These are phyloP conservation scores for Austroboletus eburneus DNA, from an alignment of 768 basidiomycete species.

Conservation along the genomic window DNA sequence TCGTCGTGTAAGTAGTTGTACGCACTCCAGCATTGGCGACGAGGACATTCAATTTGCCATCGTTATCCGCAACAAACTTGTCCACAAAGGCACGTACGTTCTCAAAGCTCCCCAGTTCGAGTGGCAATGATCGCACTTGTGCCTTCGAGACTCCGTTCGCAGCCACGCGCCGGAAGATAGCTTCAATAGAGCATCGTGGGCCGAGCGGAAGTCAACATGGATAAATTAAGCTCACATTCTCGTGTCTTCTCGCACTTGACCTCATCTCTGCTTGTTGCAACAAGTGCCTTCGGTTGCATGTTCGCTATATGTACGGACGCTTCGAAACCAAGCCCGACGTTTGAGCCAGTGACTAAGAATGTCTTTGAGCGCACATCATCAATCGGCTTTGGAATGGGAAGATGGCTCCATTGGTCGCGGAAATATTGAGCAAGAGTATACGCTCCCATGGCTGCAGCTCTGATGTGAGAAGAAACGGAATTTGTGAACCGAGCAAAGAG, in stretches of 20 bases:
- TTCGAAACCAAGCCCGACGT: conserved; percentile 36
- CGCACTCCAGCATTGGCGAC: conserved; percentile 31
- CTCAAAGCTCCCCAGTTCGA: conserved; percentile 33
- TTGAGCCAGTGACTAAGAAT: conserved; percentile 49
- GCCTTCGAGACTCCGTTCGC: not conserved
- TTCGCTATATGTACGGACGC: conserved; percentile 29
- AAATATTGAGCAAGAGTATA: conserved; percentile 13
- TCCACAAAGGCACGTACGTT: conserved; percentile 32
- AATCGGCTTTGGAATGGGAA: conserved; percentile 11
- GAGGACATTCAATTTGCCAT: conserved; percentile 25
- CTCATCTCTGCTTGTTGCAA: conserved; percentile 33
- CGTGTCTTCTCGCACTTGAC: conserved; percentile 23
- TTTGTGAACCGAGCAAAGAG: too few species aligned
- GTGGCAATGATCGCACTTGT: conserved; percentile 28
- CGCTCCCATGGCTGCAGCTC: too few species aligned
- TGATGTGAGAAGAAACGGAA: too few species aligned
- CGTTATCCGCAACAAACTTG: conserved; percentile 22
- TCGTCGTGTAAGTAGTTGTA: conserved; percentile 18
- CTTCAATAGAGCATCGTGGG: conserved; percentile 7
- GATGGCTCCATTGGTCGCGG: conserved; percentile 20
- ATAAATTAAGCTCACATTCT: conserved; percentile 11
- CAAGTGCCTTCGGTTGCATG: conserved; percentile 29
- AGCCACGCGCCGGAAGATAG: conserved; percentile 14
- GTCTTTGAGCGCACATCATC: conserved; percentile 43
- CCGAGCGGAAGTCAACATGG: not conserved